These are phyloP conservation scores for Colletotrichum somersetense DNA, from an alignment of 2,329 filamentous ascomycete species.

Conservation along the genomic window DNA sequence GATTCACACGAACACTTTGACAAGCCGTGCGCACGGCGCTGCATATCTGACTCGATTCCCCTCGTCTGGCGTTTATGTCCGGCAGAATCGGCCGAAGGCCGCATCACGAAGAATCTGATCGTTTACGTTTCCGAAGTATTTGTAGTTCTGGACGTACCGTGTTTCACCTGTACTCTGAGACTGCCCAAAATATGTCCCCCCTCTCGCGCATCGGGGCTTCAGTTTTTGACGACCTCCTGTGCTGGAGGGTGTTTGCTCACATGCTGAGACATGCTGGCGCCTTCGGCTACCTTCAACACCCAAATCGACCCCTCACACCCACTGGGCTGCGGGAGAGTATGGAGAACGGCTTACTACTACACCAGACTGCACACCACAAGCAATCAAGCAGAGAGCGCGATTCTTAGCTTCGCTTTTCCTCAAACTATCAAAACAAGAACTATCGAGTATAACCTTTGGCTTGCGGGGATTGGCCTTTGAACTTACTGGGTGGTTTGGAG, in stretches of 20 bases:
- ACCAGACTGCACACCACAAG: neutral
- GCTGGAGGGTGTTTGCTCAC: neutral
- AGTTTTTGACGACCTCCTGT: neutral
- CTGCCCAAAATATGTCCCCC: slow-evolving; percentile 5
- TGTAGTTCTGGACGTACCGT: slow-evolving; percentile 1
- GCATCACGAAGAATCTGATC: slow-evolving; percentile 2
- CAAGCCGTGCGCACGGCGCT: slow-evolving; percentile 30
- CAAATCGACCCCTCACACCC: slow-evolving; percentile 18
- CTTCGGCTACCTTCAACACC: neutral
- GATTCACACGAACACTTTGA: slow-evolving; percentile 32
- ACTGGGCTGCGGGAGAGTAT: slow-evolving; percentile 5
- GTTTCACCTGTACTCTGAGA: slow-evolving; percentile 40
- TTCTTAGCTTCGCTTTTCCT: neutral
- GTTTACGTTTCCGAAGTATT: slow-evolving; percentile 5
- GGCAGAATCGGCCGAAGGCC: slow-evolving; percentile 27
- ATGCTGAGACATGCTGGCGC: slow-evolving; percentile 28
- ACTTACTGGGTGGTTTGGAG: neutral
- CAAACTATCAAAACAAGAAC: neutral
- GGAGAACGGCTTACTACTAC: neutral
- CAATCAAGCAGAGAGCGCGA: neutral
- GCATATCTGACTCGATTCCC: slow-evolving; percentile 10
- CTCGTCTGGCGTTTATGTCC: slow-evolving; percentile 28
- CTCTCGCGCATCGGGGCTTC: neutral
- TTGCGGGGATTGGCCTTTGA: neutral
- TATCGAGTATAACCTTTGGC: neutral